phyloP scores from a whole-genome alignment of 1,139 yeast genomes.

The Barnettozyma hawaiiensis region DNA sequence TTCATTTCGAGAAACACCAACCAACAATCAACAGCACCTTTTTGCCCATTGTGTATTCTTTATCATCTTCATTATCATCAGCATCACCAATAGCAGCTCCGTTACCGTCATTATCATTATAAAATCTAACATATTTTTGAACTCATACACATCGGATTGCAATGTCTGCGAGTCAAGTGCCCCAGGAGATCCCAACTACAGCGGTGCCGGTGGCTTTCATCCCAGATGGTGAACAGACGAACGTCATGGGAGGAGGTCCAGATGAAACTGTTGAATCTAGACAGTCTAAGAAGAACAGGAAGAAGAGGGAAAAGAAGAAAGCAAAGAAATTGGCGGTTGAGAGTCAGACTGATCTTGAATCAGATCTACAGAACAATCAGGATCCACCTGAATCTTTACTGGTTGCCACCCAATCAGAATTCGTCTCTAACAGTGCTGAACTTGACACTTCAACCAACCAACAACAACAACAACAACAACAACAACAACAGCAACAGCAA shows the following conservation, averaged over 20 bases:
- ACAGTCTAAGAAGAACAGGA: conserved; percentile 10
- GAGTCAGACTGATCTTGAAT: neutral
- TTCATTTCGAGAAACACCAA: no score
- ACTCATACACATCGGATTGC: neutral
- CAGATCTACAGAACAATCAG: neutral
- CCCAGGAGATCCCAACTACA: no score
- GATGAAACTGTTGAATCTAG: neutral
- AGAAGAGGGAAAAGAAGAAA: conserved; percentile 11
- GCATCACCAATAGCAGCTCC: no score
- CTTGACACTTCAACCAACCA: neutral
- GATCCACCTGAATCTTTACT: neutral
- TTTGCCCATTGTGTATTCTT: no score
- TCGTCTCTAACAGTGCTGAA: neutral
- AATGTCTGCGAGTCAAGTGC: conserved; percentile 8
- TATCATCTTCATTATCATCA: no score
- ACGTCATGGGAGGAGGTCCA: conserved; percentile 1
- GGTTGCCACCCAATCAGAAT: neutral
- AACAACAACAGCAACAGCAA: no score
- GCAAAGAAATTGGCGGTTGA: conserved; percentile 1
- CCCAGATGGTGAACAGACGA: neutral
- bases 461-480: no score
- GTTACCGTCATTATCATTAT: no score
- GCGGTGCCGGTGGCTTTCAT: no score
- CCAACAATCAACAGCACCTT: no score
- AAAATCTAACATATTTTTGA: neutral